A percentile compares a stretch with the other conserved stretches of the same genome.
Evolutionary conservation across 2,329 filamentous ascomycete species (phyloP).

Genomic region (Penicillium sp.): DNA sequence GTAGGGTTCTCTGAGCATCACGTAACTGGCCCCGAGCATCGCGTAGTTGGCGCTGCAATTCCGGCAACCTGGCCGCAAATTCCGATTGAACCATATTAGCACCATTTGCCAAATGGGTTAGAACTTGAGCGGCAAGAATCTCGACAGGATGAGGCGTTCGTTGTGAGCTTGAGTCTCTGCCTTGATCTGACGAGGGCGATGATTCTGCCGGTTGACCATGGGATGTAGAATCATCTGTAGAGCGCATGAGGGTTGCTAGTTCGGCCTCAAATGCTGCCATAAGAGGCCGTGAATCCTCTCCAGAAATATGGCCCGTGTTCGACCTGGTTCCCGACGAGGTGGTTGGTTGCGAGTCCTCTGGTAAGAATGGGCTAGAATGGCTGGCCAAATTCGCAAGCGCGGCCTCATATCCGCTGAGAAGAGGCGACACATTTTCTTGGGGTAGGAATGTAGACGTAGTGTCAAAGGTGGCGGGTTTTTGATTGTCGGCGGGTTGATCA

Average conservation of each 20-base stretch:
- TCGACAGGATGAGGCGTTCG: slow-evolving; percentile 31
- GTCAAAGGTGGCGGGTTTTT: slow-evolving; percentile 16
- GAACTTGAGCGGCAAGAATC: slow-evolving; percentile 35
- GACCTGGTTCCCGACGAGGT: background rate
- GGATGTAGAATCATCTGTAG: slow-evolving; percentile 17
- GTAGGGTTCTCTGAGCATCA: slow-evolving; percentile 39
- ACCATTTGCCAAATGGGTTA: slow-evolving; percentile 39
- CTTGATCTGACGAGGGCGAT: slow-evolving; percentile 13
- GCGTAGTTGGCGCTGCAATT: slow-evolving; percentile 42
- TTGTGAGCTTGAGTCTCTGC: slow-evolving; percentile 14
- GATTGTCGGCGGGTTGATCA: slow-evolving; percentile 9
- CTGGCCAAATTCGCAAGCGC: background rate
- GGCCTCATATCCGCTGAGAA: background rate
- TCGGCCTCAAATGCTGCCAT: slow-evolving; percentile 46
- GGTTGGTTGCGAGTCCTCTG: background rate
- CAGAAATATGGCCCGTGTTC: background rate
- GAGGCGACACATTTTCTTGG: background rate
- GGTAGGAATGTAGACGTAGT: background rate
- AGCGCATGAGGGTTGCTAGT: slow-evolving; percentile 39
- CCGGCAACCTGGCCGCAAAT: slow-evolving; percentile 40
- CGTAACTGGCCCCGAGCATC: slow-evolving; percentile 40
- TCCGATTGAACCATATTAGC: slow-evolving; percentile 43
- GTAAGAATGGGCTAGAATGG: background rate
- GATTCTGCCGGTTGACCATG: slow-evolving; percentile 15
- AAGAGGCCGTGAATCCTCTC: slow-evolving; percentile 34